A percentile compares a stretch with the other conserved stretches of the same genome.
phyloP scores from a whole-genome alignment of 1,284 basidiomycete genomes.

The Moniliella sp. region DNA sequence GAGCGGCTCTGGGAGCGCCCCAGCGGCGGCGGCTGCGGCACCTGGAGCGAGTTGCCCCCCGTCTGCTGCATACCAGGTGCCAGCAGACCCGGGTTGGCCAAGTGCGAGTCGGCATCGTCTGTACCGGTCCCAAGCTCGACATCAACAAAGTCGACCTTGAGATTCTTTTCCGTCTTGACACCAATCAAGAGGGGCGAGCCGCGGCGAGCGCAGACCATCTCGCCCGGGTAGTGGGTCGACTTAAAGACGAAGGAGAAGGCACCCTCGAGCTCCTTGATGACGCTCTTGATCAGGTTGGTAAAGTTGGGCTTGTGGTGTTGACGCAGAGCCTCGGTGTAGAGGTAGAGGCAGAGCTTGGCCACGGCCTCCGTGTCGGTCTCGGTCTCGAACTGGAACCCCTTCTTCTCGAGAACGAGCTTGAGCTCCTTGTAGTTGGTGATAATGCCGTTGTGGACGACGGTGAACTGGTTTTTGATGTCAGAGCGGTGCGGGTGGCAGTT shows the following conservation, averaged over 20 bases:
- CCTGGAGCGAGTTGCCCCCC: conserved; percentile 18
- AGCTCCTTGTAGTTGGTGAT: conserved; percentile 85
- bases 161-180: conserved; percentile 98
- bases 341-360: conserved; percentile 83
- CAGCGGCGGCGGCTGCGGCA: conserved; percentile 43
- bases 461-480: conserved; percentile 62
- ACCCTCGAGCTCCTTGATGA: conserved; percentile 85
- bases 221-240: conserved; percentile 75
- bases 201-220: conserved; percentile 81
- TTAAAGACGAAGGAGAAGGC: conserved; percentile 99
- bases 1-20: conserved; percentile 50
- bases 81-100: conserved; percentile 36
- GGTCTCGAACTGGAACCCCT: conserved; percentile 77
- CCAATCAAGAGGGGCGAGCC: conserved; percentile 90
- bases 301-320: conserved; percentile 70
- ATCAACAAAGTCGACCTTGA: conserved; percentile 99
- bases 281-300: conserved; percentile 76
- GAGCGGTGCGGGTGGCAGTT: conserved; percentile 94
- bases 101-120: conserved; percentile 5
- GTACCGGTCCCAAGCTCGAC: conserved; percentile 45
- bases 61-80: conserved; percentile 40
- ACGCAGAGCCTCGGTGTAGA: conserved; percentile 85
- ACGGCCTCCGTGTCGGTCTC: conserved; percentile 97
- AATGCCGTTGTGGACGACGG: conserved; percentile 93
- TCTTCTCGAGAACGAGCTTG: conserved; percentile 76